A percentile compares a stretch with the other conserved stretches of the same genome.
These are phyloP conservation scores for Yarrowia porcina DNA, from an alignment of 805 yeast species.

Conservation along the genomic window DNA sequence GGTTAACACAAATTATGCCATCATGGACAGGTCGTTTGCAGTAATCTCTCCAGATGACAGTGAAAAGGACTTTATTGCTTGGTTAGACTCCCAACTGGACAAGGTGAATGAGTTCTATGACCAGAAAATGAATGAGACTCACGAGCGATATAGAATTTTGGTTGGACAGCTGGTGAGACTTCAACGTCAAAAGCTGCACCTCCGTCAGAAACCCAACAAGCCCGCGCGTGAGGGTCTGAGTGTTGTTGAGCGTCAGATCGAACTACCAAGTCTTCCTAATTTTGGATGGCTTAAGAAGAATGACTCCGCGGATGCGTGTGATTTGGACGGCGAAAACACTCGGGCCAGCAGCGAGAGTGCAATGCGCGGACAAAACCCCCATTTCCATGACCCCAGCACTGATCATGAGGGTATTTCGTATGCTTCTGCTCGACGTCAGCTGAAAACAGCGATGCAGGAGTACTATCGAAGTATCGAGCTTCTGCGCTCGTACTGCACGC, in stretches of 20 bases:
- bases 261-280: constrained; percentile 25
- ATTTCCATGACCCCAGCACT: neutral
- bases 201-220: constrained; percentile 29
- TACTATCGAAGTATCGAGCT: constrained; percentile 71
- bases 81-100: constrained; percentile 62
- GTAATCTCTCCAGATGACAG: constrained; percentile 32
- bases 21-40: constrained; percentile 10
- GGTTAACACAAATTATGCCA: neutral
- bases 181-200: constrained; percentile 46
- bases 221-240: constrained; percentile 27
- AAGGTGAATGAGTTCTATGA: constrained; percentile 62
- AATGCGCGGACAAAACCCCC: constrained; percentile 28
- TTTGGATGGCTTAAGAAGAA: constrained; percentile 22
- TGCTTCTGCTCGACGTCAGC: constrained; percentile 59
- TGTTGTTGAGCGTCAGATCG: constrained; percentile 4
- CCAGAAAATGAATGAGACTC: constrained; percentile 57
- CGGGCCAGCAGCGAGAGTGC: neutral
- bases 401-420: constrained; percentile 49
- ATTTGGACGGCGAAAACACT: neutral
- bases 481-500: constrained; percentile 62
- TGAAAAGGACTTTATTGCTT: constrained; percentile 51
- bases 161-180: constrained; percentile 68
- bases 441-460: constrained; percentile 67
- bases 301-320: constrained; percentile 27
- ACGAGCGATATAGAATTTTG: constrained; percentile 55